These are phyloP conservation scores for Aspergillus caelatus DNA, from an alignment of 2,329 filamentous ascomycete species.

Conservation along the genomic window DNA sequence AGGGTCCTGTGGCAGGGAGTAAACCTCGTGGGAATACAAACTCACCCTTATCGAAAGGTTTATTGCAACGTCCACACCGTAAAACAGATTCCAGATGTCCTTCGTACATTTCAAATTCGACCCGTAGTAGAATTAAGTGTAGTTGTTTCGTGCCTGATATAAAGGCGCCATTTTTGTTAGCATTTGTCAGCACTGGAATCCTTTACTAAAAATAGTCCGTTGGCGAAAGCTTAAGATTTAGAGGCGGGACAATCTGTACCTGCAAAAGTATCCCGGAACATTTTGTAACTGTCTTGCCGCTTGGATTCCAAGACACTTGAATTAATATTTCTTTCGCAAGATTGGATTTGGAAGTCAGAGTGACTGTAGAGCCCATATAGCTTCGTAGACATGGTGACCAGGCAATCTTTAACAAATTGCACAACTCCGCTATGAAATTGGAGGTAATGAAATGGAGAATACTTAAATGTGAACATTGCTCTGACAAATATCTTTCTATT, in stretches of 20 bases:
- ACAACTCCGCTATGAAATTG: not conserved
- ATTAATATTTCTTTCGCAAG: too few relatives aligned
- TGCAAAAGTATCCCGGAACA: not conserved
- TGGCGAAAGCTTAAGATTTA: too few relatives aligned
- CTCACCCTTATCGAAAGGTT: not conserved
- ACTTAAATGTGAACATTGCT: not conserved
- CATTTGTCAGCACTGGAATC: not conserved
- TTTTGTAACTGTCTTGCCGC: not conserved
- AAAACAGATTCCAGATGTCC: not conserved
- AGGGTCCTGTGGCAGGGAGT: fast-evolving
- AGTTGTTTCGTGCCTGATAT: too few relatives aligned
- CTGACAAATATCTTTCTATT: not conserved
- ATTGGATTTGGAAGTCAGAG: too few relatives aligned
- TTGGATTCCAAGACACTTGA: too few relatives aligned
- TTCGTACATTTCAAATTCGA: not conserved
- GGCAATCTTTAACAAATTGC: not conserved
- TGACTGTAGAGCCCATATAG: too few relatives aligned
- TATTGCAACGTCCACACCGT: not conserved
- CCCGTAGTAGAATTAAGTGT: not conserved
- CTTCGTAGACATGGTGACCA: not conserved
- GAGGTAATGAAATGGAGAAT: not conserved
- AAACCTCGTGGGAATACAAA: not conserved
- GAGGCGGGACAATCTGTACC: too few relatives aligned
- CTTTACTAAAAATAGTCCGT: too few relatives aligned
- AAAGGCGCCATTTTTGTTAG: not conserved